These are phyloP conservation scores for Geranomyces michiganensis DNA, from an alignment of 192 early-diverging fungal genomes.

Conservation along the genomic window DNA sequence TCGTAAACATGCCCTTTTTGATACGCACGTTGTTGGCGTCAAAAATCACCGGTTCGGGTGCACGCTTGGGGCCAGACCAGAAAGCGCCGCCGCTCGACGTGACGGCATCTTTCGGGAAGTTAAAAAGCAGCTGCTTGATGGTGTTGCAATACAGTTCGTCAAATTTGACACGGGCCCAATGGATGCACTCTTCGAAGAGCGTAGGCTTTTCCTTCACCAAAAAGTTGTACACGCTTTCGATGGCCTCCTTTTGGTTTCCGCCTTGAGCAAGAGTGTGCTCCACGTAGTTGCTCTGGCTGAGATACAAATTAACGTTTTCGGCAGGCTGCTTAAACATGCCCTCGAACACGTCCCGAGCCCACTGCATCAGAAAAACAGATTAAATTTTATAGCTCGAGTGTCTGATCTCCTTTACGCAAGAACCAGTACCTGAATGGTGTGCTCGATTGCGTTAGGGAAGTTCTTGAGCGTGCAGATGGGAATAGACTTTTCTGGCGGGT, in stretches of 20 bases:
- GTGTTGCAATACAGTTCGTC: conserved; percentile 92
- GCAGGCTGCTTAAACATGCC: conserved; percentile 89
- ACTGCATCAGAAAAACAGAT: conserved; percentile 47
- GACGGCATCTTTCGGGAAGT: conserved; percentile 92
- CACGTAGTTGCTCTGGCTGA: conserved; percentile 84
- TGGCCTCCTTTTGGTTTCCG: conserved; percentile 72
- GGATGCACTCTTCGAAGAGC: conserved; percentile 89
- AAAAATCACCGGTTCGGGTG: conserved; percentile 82
- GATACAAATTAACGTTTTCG: conserved; percentile 93
- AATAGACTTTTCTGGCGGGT: conserved; percentile 96
- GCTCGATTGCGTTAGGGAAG: conserved; percentile 94
- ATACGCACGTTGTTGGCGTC: conserved; percentile 67
- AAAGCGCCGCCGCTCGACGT: conserved; percentile 89
- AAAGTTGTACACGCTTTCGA: conserved; percentile 75
- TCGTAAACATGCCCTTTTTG: background rate
- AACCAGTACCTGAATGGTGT: conserved; percentile 62
- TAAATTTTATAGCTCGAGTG: background rate
- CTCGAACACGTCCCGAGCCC: conserved; percentile 97
- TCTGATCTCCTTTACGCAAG: too few relatives aligned
- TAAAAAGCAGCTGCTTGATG: conserved; percentile 93
- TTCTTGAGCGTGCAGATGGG: conserved; percentile 98
- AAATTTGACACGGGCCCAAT: conserved; percentile 90
- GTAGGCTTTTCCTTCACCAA: conserved; percentile 77
- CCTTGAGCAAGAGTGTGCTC: conserved; percentile 76
- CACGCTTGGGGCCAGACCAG: conserved; percentile 97